A percentile compares a stretch with the other conserved stretches of the same genome.
Conservation (phyloP, 495 filamentous ascomycete genomes). For the Melanomma pulvis-pyrius region DNA sequence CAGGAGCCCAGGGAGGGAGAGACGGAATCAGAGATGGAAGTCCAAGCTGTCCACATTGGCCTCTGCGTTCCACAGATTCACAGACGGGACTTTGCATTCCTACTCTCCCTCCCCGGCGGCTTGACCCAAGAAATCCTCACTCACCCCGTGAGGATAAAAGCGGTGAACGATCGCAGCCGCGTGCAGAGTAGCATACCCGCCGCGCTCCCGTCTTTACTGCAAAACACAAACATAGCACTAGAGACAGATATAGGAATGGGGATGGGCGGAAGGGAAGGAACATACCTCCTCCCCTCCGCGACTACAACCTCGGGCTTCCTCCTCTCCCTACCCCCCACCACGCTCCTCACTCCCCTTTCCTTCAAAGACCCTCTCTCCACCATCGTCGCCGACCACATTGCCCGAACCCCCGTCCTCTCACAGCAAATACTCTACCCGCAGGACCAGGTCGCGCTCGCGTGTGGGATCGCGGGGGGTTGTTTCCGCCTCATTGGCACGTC, state of each 20-base stretch:
- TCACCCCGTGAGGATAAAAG: slow-evolving; percentile 20
- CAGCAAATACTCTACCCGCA: slow-evolving; percentile 27
- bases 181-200: slow-evolving; percentile 7
- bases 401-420: not conserved
- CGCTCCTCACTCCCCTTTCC: slow-evolving; percentile 8
- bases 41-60: slow-evolving; percentile 19
- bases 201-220: slow-evolving; percentile 10
- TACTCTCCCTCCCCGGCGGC: not conserved
- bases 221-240: not conserved
- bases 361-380: slow-evolving; percentile 17
- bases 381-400: slow-evolving; percentile 1
- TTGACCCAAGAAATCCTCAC: slow-evolving; percentile 15
- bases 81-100: slow-evolving; percentile 29
- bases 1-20: not conserved
- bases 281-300: slow-evolving; percentile 21
- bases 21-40: not conserved
- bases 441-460: slow-evolving; percentile 22
- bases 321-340: slow-evolving; percentile 7
- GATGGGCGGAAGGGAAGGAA: not conserved
- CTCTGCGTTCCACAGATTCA: slow-evolving; percentile 25
- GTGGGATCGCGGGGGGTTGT: slow-evolving; percentile 10
- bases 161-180: slow-evolving; percentile 3
- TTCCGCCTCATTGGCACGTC: slow-evolving; percentile 21
- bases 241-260: not conserved
- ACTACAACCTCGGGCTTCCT: slow-evolving; percentile 14